phyloP scores from a whole-genome alignment of 2,329 filamentous ascomycete genomes.

The Epichloe glyceriae region DNA sequence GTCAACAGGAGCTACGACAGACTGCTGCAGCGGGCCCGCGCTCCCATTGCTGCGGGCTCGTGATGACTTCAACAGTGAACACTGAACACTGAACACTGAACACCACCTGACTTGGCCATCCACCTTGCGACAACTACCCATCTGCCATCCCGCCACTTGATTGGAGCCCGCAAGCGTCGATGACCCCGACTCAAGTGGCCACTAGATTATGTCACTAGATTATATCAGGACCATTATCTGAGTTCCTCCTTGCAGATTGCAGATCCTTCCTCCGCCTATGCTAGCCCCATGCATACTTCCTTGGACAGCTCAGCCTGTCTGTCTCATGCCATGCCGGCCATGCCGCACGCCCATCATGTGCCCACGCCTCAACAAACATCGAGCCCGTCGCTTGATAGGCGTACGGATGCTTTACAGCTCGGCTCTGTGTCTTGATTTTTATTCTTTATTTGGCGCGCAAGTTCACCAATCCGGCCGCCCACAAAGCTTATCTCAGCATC shows the following conservation, averaged over 20 bases:
- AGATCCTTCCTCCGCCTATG: not conserved
- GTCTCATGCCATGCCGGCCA: not conserved
- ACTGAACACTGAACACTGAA: not conserved
- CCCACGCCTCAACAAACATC: not conserved
- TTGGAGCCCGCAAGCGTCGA: not conserved
- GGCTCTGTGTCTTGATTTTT: too few relatives aligned
- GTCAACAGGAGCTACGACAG: too few relatives aligned
- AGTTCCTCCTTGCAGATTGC: not conserved
- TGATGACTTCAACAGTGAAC: not conserved
- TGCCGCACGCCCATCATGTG: constrained; percentile 3
- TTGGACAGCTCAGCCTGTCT: not conserved
- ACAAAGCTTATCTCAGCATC: not conserved
- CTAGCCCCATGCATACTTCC: not conserved
- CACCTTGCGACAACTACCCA: not conserved
- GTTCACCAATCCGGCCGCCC: not conserved
- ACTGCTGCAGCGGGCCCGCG: too few relatives aligned
- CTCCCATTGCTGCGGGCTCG: not conserved
- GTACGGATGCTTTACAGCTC: too few relatives aligned
- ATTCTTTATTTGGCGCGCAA: not conserved
- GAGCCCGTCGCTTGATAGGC: not conserved
- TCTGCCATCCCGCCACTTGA: not conserved
- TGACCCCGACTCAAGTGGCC: not conserved
- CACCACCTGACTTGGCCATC: not conserved
- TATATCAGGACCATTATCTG: not conserved
- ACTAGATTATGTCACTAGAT: not conserved